These are phyloP conservation scores for Nicotiana tabacum DNA, from an alignment of 257 asterid genomes.

Conservation along the genomic window DNA sequence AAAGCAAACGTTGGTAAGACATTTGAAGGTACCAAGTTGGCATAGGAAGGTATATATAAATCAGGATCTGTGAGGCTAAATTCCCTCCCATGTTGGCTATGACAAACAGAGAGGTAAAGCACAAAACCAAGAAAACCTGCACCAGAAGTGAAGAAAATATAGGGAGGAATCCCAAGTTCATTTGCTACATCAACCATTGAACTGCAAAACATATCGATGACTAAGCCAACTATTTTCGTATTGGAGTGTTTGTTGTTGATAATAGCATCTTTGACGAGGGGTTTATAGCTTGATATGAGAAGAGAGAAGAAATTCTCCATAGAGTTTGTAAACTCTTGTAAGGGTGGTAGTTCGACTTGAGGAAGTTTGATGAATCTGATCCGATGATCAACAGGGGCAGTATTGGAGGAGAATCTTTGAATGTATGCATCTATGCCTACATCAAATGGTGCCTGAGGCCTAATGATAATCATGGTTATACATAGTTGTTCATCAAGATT, in stretches of 20 bases:
- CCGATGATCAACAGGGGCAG: neutral
- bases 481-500: neutral
- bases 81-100: conserved; percentile 5
- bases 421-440: neutral
- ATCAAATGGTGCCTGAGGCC: neutral
- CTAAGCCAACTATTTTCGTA: conserved; percentile 11
- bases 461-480: neutral
- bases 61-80: neutral
- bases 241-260: neutral
- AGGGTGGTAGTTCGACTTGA: neutral
- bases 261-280: neutral
- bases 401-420: neutral
- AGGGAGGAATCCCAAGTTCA: conserved; percentile 33
- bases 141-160: conserved; percentile 31
- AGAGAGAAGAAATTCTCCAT: neutral
- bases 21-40: conserved; percentile 21
- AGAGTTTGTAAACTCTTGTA: neutral
- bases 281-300: neutral
- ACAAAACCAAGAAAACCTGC: conserved; percentile 25
- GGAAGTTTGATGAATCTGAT: neutral
- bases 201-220: conserved; percentile 38
- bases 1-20: conserved; percentile 12
- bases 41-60: conserved; percentile 16
- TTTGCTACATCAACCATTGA: conserved; percentile 31
- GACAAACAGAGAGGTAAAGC: neutral